A percentile compares a stretch with the other conserved stretches of the same genome.
Conservation (phyloP, 257 asterid species). For the Solanum clarkiae region DNA sequence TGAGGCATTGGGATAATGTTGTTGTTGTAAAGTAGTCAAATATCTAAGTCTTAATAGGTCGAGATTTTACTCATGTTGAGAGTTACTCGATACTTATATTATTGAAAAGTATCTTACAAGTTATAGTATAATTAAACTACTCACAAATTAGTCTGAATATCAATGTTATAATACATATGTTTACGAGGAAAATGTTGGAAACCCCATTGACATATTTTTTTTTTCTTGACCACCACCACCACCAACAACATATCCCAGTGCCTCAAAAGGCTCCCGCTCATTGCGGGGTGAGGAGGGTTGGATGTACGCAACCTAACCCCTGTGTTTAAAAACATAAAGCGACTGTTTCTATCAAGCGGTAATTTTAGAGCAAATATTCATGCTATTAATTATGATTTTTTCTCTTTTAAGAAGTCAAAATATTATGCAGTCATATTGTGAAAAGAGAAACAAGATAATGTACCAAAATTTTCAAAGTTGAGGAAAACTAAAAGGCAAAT, state of each 20-base stretch:
- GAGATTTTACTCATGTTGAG: no score
- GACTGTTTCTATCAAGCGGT: no score
- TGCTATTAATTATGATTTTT: neutral
- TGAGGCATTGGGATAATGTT: no score
- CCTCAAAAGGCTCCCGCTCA: no score
- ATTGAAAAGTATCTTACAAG: neutral
- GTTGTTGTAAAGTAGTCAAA: neutral
- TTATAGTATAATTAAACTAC: neutral
- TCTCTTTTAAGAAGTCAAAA: neutral
- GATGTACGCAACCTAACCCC: no score
- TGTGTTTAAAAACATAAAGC: no score
- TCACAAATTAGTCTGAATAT: neutral
- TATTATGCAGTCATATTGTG: neutral
- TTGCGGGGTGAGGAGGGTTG: no score
- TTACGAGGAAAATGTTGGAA: neutral
- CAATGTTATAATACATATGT: neutral
- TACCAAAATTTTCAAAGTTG: conserved; percentile 11
- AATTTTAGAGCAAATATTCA: neutral
- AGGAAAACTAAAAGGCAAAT: conserved; percentile 10
- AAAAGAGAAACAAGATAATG: neutral
- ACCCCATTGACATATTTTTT: neutral
- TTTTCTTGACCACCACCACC: neutral
- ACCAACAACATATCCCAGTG: no score
- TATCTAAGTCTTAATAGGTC: no score
- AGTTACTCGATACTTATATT: neutral